These are phyloP conservation scores for Acanthamoeba royreba DNA, from an alignment of 208 protist species.

Conservation along the genomic window DNA sequence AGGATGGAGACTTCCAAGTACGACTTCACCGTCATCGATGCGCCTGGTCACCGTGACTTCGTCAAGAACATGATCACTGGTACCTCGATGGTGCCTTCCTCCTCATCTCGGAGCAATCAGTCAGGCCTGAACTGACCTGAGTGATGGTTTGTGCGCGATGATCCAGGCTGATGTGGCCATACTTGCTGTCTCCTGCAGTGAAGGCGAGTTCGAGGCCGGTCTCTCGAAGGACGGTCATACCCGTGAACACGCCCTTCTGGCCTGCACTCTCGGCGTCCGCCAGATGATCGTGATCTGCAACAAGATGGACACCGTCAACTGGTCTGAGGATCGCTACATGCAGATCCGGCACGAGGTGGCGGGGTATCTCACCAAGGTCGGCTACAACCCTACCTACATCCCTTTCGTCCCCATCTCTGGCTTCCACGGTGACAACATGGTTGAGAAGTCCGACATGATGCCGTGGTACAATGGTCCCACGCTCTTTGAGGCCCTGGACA, in stretches of 20 bases:
- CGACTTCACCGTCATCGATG: conserved; percentile 99
- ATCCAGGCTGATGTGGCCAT: conserved; percentile 85
- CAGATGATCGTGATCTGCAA: conserved; percentile 88
- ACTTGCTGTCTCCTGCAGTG: conserved; percentile 82
- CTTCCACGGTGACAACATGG: conserved; percentile 93
- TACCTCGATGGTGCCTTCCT: conserved; percentile 49
- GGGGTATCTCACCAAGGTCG: conserved; percentile 80
- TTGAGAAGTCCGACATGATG: conserved; percentile 85
- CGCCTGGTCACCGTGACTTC: conserved; percentile 99
- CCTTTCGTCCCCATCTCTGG: conserved; percentile 93
- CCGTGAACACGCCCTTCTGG: conserved; percentile 85
- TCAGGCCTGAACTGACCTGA: background rate
- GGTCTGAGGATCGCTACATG: conserved; percentile 82
- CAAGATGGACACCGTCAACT: conserved; percentile 93
- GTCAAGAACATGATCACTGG: conserved; percentile 99
- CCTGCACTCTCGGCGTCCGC: conserved; percentile 85
- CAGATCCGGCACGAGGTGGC: conserved; percentile 58
- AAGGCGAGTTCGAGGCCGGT: conserved; percentile 82
- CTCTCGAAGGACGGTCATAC: conserved; percentile 83
- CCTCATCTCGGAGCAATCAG: too few species aligned
- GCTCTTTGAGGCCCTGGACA: conserved; percentile 90
- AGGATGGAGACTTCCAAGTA: conserved; percentile 98
- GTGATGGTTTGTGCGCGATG: background rate
- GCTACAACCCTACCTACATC: conserved; percentile 91
- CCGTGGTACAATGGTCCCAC: conserved; percentile 90